phyloP scores from a whole-genome alignment of 768 basidiomycete species.

The Panaeolus papilionaceus region DNA sequence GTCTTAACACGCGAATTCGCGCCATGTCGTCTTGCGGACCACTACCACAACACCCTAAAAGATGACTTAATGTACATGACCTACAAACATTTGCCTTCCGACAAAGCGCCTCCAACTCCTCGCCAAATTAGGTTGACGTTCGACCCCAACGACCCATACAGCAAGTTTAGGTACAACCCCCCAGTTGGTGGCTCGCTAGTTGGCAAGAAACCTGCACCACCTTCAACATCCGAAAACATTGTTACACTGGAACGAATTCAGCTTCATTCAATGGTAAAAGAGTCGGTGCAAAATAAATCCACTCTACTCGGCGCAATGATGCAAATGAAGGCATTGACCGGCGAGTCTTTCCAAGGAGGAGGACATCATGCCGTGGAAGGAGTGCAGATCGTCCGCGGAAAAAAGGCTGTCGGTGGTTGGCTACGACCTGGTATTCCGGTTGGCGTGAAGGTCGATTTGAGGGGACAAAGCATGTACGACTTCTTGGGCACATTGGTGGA shows the following conservation, averaged over 20 bases:
- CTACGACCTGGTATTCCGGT: slow-evolving; percentile 82
- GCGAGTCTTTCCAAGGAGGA: slow-evolving; percentile 77
- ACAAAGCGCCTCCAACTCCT: slow-evolving; percentile 53
- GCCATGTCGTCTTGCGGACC: slow-evolving; percentile 76
- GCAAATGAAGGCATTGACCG: slow-evolving; percentile 86
- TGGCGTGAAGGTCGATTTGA: slow-evolving; percentile 90
- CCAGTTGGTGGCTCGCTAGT: slow-evolving; percentile 75
- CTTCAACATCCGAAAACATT: slow-evolving; percentile 71
- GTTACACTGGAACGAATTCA: slow-evolving; percentile 83
- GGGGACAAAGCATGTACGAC: slow-evolving; percentile 93
- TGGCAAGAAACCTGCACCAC: slow-evolving; percentile 70
- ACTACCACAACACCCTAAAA: slow-evolving; percentile 83
- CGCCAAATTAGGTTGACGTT: slow-evolving; percentile 69
- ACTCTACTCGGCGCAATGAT: slow-evolving; percentile 86
- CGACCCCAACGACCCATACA: slow-evolving; percentile 84
- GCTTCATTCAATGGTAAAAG: slow-evolving; percentile 87
- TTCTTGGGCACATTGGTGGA: slow-evolving; percentile 89
- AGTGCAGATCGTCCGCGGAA: slow-evolving; percentile 77
- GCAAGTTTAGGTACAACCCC: slow-evolving; percentile 77
- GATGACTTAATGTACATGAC: slow-evolving; percentile 96
- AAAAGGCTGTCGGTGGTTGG: slow-evolving; percentile 81
- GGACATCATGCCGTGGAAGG: slow-evolving; percentile 75
- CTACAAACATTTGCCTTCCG: slow-evolving; percentile 72
- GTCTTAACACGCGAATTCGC: slow-evolving; percentile 73
- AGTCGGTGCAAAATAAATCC: slow-evolving; percentile 71